phyloP scores from a whole-genome alignment of 345 rosid genomes.

The Gossypium turneri region DNA sequence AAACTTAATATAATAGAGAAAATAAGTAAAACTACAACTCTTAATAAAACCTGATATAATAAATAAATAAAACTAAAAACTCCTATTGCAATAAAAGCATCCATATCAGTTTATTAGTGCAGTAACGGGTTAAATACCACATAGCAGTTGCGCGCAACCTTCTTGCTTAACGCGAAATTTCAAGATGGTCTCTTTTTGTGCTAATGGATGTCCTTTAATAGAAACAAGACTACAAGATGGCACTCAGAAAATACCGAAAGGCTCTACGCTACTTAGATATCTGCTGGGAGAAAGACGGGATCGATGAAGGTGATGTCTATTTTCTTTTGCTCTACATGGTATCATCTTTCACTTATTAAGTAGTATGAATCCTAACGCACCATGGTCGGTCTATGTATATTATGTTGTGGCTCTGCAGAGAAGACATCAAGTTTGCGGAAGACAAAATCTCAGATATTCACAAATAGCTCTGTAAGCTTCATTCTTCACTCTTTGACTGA shows the following conservation, averaged over 20 bases:
- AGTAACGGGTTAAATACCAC: too few relatives aligned
- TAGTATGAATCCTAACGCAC: neutral
- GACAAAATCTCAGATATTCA: constrained; percentile 85
- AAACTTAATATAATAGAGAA: too few relatives aligned
- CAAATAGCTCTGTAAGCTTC: constrained; percentile 81
- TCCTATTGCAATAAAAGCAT: too few relatives aligned
- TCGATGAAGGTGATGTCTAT: constrained; percentile 60
- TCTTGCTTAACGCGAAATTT: neutral
- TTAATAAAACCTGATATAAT: too few relatives aligned
- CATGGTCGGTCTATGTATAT: neutral
- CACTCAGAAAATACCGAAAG: constrained; percentile 86
- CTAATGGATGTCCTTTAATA: constrained; percentile 13
- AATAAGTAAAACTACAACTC: too few relatives aligned
- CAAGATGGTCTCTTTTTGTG: neutral
- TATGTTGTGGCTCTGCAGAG: constrained; percentile 38
- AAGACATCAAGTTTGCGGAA: constrained; percentile 70
- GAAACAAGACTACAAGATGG: constrained; percentile 96
- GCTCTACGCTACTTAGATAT: constrained; percentile 78
- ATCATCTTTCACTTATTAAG: neutral
- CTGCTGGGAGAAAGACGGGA: constrained; percentile 97
- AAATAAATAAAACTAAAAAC: too few relatives aligned
- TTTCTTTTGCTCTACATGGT: neutral
- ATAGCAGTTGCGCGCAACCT: too few relatives aligned
- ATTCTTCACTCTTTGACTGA: neutral
- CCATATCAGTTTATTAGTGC: too few relatives aligned